These are phyloP conservation scores for Mortierella sp. DNA, from an alignment of 371 early-diverging fungal genomes.

Conservation along the genomic window DNA sequence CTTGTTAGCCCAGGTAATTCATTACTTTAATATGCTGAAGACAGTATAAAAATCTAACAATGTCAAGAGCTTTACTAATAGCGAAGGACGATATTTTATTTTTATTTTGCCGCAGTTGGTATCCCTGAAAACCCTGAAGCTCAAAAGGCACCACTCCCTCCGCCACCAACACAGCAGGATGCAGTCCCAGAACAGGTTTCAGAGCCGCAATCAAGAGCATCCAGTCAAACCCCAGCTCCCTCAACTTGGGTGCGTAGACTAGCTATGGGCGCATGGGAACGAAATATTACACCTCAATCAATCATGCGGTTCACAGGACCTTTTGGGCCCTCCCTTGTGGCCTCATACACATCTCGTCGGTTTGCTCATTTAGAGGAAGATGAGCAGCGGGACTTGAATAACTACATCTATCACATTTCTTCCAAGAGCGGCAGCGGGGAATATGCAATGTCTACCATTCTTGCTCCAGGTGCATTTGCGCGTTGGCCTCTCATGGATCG, in stretches of 20 bases:
- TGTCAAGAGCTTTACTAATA: too few relatives aligned
- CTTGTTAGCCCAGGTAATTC: constrained; percentile 85
- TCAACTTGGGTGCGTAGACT: constrained; percentile 61
- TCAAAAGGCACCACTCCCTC: constrained; percentile 30
- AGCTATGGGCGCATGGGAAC: constrained; percentile 75
- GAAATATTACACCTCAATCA: constrained; percentile 86
- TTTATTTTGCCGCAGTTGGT: constrained; percentile 59
- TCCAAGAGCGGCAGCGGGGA: constrained; percentile 85
- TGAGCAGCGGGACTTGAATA: constrained; percentile 63
- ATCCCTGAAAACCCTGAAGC: constrained; percentile 66
- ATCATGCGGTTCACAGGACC: constrained; percentile 85
- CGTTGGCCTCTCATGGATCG: constrained; percentile 81
- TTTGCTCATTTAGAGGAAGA: constrained; percentile 74
- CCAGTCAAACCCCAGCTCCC: constrained; percentile 36
- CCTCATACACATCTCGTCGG: constrained; percentile 75
- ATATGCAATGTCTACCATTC: constrained; percentile 78
- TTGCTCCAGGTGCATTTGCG: constrained; percentile 89
- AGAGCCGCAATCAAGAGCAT: constrained; percentile 6
- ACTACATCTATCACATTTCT: constrained; percentile 81
- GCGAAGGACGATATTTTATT: too few relatives aligned
- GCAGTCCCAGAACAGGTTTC: background rate
- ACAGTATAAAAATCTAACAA: too few relatives aligned
- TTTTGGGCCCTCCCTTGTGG: constrained; percentile 79
- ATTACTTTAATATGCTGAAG: too few relatives aligned
- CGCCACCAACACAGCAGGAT: constrained; percentile 33